Evolutionary conservation across 2,329 filamentous ascomycete species (phyloP).

Genomic region (Leptodontidium sp.): DNA sequence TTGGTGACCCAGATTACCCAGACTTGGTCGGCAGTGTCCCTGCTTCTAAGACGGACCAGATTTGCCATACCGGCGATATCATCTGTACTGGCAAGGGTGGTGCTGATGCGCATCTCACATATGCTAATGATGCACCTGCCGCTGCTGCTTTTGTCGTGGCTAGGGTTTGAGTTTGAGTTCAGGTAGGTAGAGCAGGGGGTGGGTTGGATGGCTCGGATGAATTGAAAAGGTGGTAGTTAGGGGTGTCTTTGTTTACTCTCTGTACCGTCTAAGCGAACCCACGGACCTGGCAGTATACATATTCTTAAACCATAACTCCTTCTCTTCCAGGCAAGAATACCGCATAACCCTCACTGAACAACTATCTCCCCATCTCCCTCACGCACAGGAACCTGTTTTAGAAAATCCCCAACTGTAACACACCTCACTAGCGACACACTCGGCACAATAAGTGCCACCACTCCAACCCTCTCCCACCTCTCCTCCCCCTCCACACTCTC

Average conservation of each 20-base stretch:
- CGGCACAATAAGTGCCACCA: no score
- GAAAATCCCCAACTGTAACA: no score
- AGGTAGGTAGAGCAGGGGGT: not conserved
- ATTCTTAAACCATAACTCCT: no score
- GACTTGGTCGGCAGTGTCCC: not conserved
- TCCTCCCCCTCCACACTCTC: no score
- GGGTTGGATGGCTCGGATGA: not conserved
- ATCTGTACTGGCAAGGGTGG: constrained; percentile 17
- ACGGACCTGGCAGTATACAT: no score
- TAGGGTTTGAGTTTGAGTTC: not conserved
- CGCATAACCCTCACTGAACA: no score
- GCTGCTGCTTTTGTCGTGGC: constrained; percentile 15
- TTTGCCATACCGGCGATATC: constrained; percentile 16
- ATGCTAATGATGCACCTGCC: constrained; percentile 7
- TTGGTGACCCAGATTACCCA: constrained; percentile 7
- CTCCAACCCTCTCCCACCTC: no score
- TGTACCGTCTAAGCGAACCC: no score
- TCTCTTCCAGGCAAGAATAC: no score
- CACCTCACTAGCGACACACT: no score
- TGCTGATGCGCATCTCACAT: constrained; percentile 4
- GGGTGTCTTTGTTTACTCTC: not conserved
- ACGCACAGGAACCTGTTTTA: no score
- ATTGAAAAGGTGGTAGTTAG: not conserved
- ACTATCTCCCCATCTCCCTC: no score
- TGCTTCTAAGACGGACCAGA: not conserved